Evolutionary conservation across 805 yeast species (phyloP), one percentile per base, ranked within the genome.

Genomic region (Wickerhamiella shivajii): DNA sequence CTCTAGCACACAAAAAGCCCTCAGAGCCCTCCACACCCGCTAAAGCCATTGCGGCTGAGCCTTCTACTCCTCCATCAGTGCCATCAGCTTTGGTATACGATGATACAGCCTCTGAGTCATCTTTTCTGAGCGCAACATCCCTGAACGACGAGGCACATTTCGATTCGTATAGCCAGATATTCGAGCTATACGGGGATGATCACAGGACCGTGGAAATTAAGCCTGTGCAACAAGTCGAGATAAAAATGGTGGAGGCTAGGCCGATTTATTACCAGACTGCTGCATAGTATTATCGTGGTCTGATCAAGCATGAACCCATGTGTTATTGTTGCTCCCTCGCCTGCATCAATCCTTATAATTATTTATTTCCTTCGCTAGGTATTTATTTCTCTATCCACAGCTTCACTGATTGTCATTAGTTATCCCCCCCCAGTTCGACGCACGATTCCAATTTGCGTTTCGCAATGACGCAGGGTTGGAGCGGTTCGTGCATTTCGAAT

Each of bases 181-280:
- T 19, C 14, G 12, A 9, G 10, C n/a, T 13, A 3, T 11, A 19
- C 15, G n/a, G n/a, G n/a, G n/a, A n/a, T n/a, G 32, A 29, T 6
- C 5, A 9, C 6, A 12, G 12, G 9, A 20, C 18, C 14, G 32
- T 21, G 11, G 32, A 29, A 10, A 29, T 29, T 13, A 18, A 21
- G 32, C 32, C 32, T 8, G 32, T 29, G 7, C 14, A 14, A 5
- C 32, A 29, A 15, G 32, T 29, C 8, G 25, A 29, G 19, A 29
- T 29, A n/a, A 17, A 29, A 12, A 19, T 15, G 15, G 15, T 29
- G 32, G n/a, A 29, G 12, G 32, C 16, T 18, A 6, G 32, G 18
- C 32, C 32, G 3, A 18, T 29, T 13, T 21, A 29, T 19, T 29
- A 29, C 18, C n/a, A n/a, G n/a, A n/a, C n/a, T n/a, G n/a, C n/a